These are phyloP conservation scores for Alternaria metachromatica DNA, from an alignment of 2,329 filamentous ascomycete genomes.

Conservation along the genomic window DNA sequence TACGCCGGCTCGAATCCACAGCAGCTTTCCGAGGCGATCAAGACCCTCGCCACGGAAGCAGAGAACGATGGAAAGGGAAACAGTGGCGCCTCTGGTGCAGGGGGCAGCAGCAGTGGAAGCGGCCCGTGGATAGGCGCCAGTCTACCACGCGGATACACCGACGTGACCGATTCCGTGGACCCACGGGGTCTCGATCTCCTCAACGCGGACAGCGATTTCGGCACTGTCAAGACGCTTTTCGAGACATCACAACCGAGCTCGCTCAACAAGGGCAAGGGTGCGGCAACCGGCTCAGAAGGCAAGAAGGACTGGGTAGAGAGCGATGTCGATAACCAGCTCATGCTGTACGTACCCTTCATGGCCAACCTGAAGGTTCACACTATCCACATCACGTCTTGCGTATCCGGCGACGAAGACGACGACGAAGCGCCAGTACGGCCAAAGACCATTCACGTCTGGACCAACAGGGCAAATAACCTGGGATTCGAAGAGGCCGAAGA, in stretches of 20 bases:
- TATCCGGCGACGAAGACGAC: slow-evolving; percentile 65
- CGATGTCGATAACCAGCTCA: slow-evolving; percentile 94
- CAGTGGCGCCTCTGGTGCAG: slow-evolving; percentile 51
- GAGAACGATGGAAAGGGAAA: slow-evolving; percentile 53
- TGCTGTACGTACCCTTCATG: slow-evolving; percentile 91
- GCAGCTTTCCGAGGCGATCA: slow-evolving; percentile 73
- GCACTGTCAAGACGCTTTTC: slow-evolving; percentile 76
- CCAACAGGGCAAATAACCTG: slow-evolving; percentile 86
- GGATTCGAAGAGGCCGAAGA: slow-evolving; percentile 96
- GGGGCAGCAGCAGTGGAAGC: slow-evolving; percentile 47
- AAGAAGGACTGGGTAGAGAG: slow-evolving; percentile 87
- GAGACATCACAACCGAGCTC: slow-evolving; percentile 70
- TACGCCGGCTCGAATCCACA: slow-evolving; percentile 76
- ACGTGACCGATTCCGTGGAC: slow-evolving; percentile 85
- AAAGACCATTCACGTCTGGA: slow-evolving; percentile 82
- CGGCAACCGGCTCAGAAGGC: slow-evolving; percentile 62
- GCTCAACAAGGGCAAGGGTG: slow-evolving; percentile 59
- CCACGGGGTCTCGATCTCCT: slow-evolving; percentile 81
- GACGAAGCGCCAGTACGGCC: slow-evolving; percentile 82
- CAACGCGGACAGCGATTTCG: slow-evolving; percentile 81
- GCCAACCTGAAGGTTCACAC: slow-evolving; percentile 89
- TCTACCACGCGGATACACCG: slow-evolving; percentile 79
- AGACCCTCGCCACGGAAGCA: slow-evolving; percentile 72
- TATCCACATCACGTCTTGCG: slow-evolving; percentile 81
- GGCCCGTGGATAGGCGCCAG: slow-evolving; percentile 74